A percentile compares a stretch with the other conserved stretches of the same genome.
These are phyloP conservation scores for Trichosporon asahii DNA, from an alignment of 1,284 basidiomycete genomes.

Conservation along the genomic window DNA sequence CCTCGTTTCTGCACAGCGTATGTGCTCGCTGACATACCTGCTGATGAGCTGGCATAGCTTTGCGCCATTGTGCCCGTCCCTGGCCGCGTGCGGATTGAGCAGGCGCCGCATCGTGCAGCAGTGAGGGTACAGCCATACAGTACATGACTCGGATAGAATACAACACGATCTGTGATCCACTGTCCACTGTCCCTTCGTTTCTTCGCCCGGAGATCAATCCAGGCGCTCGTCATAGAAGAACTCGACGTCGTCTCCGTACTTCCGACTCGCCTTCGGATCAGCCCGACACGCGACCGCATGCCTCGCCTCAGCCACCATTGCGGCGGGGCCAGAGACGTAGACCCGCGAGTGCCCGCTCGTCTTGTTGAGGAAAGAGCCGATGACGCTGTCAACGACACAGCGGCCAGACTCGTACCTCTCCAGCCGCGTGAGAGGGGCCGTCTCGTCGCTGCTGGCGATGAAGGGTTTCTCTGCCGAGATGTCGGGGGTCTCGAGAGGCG, in stretches of 20 bases:
- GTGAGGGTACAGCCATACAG: too few species aligned
- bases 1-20: too few species aligned
- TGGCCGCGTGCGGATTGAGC: too few species aligned
- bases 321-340: constrained; percentile 32
- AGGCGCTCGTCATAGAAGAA: constrained; percentile 33
- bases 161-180: too few species aligned
- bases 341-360: constrained; percentile 18
- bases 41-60: too few species aligned
- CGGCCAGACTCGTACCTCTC: constrained; percentile 13
- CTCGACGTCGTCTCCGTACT: constrained; percentile 28
- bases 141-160: too few species aligned
- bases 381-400: not conserved
- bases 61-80: too few species aligned
- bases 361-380: constrained; percentile 12
- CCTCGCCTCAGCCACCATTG: constrained; percentile 30
- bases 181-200: too few species aligned
- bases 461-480: not conserved
- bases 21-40: too few species aligned
- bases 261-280: constrained; percentile 25
- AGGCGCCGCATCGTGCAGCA: too few species aligned
- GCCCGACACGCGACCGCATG: constrained; percentile 28
- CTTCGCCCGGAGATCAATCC: too few species aligned
- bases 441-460: not conserved
- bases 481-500: constrained; percentile 2
- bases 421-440: constrained; percentile 15